Conservation (phyloP, 1,284 basidiomycete genomes). For the Ceratobasidium sp. region DNA sequence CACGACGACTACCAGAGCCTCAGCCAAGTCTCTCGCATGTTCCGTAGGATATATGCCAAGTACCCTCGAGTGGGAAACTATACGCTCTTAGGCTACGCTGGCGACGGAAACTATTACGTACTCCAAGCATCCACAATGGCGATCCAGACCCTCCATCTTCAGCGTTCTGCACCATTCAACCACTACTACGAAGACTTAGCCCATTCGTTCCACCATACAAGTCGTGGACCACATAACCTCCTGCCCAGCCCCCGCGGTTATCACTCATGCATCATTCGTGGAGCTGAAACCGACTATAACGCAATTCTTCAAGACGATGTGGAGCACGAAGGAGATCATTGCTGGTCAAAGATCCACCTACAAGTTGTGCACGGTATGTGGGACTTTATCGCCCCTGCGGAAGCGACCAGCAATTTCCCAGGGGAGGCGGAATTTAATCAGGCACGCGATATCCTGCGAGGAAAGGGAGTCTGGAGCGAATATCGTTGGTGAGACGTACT, state of each 20-base stretch:
- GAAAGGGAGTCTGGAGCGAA: too few species aligned
- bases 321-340: too few species aligned
- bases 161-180: neutral
- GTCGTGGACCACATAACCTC: neutral
- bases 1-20: neutral
- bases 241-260: neutral
- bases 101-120: neutral
- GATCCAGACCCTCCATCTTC: neutral
- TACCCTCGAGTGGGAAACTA: neutral
- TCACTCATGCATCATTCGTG: too few species aligned
- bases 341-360: too few species aligned
- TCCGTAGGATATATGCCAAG: neutral
- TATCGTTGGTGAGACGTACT: too few species aligned
- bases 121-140: neutral
- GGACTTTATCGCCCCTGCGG: too few species aligned
- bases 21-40: neutral
- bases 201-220: neutral
- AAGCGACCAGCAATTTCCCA: too few species aligned
- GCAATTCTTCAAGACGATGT: too few species aligned
- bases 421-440: too few species aligned
- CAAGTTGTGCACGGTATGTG: too few species aligned
- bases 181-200: neutral
- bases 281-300: neutral
- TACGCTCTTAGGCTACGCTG: neutral
- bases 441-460: too few species aligned